Evolutionary conservation across 768 basidiomycete species (phyloP), one percentile per base, ranked within the genome.

Genomic region (Serendipita sp.): DNA sequence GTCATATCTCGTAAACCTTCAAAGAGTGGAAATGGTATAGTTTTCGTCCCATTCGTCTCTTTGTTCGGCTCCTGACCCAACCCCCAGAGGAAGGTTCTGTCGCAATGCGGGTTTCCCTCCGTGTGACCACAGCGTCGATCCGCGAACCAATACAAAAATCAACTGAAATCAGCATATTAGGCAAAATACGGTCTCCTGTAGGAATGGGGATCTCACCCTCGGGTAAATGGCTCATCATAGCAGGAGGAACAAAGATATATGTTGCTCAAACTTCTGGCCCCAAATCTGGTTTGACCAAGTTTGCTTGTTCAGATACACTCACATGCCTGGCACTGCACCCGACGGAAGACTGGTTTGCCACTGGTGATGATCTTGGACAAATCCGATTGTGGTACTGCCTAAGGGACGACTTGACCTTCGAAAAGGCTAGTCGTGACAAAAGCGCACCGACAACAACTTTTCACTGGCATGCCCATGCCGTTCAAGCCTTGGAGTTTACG

Each of bases 391-490:
- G 95, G 93, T 93, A 96, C 73, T 95, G 91, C 74, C 79, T 95
- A 16, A 82, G 85, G 67, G 81, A 86, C 72, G 35, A 63, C 78
- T 78, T 28, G 71, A 80, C 30, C 71, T 75, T 67, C 44, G 75
- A 77, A 10, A 70, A 80, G 70, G 78, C 78, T 46, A 84, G 83
- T 15, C 81, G 87, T 38, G 88, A 88, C 73, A 89, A 86, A 73
- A 84, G 82, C 65, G 82, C 91, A 0, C 88, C 90, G 70, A 94
- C 91, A 0, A 85, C 89, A 2, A 81, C 84, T 3, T 75, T 97
- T 63, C 95, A 97, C 74, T 99, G 96, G 96, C 96, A 99, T 72
- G 89, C 95, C 2, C 95, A 98, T 72, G 83, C 91, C 2, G 89
- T 98, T 16, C 85, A 88, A 2, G 86, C 91, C 0, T 73, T 99